Percentiles rank a stretch among this genome's conserved stretches.
These are phyloP conservation scores for Prunus campanulata DNA, from an alignment of 306 rosid species.

Conservation along the genomic window DNA sequence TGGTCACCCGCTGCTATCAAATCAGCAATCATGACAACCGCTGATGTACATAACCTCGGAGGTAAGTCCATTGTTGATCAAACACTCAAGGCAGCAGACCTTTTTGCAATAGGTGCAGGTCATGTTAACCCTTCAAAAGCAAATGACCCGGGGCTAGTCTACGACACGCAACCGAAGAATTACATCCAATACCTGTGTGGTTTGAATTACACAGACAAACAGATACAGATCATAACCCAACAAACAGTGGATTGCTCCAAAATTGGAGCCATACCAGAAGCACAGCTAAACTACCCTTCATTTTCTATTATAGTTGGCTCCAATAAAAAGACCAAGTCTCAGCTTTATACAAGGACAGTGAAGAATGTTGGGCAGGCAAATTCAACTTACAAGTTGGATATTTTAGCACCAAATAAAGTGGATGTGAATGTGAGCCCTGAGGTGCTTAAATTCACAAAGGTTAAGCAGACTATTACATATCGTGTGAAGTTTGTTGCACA, in stretches of 20 bases:
- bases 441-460: slow-evolving; percentile 30
- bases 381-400: slow-evolving; percentile 24
- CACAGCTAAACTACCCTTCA: slow-evolving; percentile 53
- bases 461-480: slow-evolving; percentile 35
- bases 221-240: slow-evolving; percentile 33
- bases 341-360: slow-evolving; percentile 37
- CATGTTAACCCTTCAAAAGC: slow-evolving; percentile 55
- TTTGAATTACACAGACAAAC: slow-evolving; percentile 40
- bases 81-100: slow-evolving; percentile 20
- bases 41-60: background rate
- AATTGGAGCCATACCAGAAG: slow-evolving; percentile 25
- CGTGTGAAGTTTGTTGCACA: slow-evolving; percentile 25
- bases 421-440: slow-evolving; percentile 22
- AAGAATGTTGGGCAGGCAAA: slow-evolving; percentile 51
- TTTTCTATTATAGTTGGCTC: slow-evolving; percentile 28
- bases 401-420: slow-evolving; percentile 28
- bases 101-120: slow-evolving; percentile 52
- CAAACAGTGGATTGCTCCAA: slow-evolving; percentile 28
- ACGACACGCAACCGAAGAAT: slow-evolving; percentile 38
- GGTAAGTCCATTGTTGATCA: slow-evolving; percentile 8
- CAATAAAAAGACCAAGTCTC: slow-evolving; percentile 18
- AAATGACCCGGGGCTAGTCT: slow-evolving; percentile 53
- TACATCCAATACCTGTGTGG: slow-evolving; percentile 57
- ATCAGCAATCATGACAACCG: slow-evolving; percentile 33
- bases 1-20: slow-evolving; percentile 63